Evolutionary conservation across 352 stramenopile genomes (phyloP).

Genomic region (Phytophthora tubulina): DNA sequence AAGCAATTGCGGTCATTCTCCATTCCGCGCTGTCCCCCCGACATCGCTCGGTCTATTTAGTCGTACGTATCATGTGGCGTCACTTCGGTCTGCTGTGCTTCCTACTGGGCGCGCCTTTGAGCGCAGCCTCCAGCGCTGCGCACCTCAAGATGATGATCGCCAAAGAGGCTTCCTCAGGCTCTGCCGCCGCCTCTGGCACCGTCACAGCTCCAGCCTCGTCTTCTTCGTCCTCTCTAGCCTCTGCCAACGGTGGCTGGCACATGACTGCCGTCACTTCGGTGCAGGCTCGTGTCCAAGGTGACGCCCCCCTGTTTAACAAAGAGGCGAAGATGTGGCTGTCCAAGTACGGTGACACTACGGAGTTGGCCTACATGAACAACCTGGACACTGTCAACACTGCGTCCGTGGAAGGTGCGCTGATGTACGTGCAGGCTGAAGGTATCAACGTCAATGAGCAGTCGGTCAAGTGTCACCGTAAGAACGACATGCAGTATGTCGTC

Average conservation of each 20-base stretch:
- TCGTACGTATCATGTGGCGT: constrained; percentile 3
- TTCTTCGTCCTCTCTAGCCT: constrained; percentile 8
- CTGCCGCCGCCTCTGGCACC: constrained; percentile 5
- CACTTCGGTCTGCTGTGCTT: constrained; percentile 22
- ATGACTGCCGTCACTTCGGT: constrained; percentile 48
- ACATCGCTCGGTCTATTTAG: constrained; percentile 11
- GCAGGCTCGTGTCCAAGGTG: constrained; percentile 65
- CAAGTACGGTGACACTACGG: constrained; percentile 51
- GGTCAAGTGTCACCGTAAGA: constrained; percentile 66
- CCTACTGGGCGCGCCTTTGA: constrained; percentile 9
- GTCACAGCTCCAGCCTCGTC: constrained; percentile 4
- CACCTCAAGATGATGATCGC: constrained; percentile 19
- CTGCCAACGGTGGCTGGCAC: constrained; percentile 31
- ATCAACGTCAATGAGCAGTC: constrained; percentile 59
- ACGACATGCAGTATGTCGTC: constrained; percentile 66
- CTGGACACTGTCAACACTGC: constrained; percentile 70
- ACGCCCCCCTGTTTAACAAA: constrained; percentile 51
- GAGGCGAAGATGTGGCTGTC: constrained; percentile 47
- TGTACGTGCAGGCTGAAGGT: constrained; percentile 72
- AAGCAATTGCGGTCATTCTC: constrained; percentile 13
- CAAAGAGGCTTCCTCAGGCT: constrained; percentile 14
- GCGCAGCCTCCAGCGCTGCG: background rate
- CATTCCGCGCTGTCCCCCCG: constrained; percentile 14
- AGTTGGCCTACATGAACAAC: constrained; percentile 51
- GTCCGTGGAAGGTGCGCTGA: constrained; percentile 68